Percentiles rank a stretch among this genome's conserved stretches.
Evolutionary conservation across 2,329 filamentous ascomycete species (phyloP).

Genomic region (Neoarthrinium moseri): DNA sequence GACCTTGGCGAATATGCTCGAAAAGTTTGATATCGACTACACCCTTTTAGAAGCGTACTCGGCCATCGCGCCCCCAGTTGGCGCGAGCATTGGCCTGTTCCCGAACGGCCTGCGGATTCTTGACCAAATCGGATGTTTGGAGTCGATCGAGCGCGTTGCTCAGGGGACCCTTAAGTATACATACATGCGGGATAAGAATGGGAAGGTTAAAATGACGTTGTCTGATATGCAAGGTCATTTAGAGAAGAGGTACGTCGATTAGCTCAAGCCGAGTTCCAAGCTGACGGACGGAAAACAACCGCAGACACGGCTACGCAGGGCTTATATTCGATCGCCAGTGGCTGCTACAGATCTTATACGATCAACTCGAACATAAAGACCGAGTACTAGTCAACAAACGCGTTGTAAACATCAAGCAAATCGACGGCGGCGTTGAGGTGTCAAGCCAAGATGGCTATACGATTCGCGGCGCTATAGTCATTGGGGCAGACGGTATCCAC

Average conservation of each 20-base stretch:
- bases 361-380: slow-evolving; percentile 30
- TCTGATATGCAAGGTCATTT: no score
- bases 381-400: slow-evolving; percentile 27
- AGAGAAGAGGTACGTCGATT: no score
- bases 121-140: slow-evolving; percentile 46
- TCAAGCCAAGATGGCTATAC: slow-evolving; percentile 26
- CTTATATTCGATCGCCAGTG: slow-evolving; percentile 35
- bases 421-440: slow-evolving; percentile 26
- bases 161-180: background rate
- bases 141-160: slow-evolving; percentile 16
- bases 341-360: slow-evolving; percentile 32
- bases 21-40: slow-evolving; percentile 44
- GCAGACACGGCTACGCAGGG: slow-evolving; percentile 28
- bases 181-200: background rate
- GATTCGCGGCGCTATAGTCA: slow-evolving; percentile 31
- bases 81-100: slow-evolving; percentile 45
- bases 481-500: slow-evolving; percentile 40
- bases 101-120: slow-evolving; percentile 43
- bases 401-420: slow-evolving; percentile 25
- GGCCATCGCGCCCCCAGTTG: slow-evolving; percentile 41
- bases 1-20: slow-evolving; percentile 42
- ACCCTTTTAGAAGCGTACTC: slow-evolving; percentile 43
- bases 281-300: no score
- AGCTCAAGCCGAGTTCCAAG: no score
- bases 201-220: no score